phyloP scores from a whole-genome alignment of 2,329 filamentous ascomycete genomes.

The Harringtonia aguacate region DNA sequence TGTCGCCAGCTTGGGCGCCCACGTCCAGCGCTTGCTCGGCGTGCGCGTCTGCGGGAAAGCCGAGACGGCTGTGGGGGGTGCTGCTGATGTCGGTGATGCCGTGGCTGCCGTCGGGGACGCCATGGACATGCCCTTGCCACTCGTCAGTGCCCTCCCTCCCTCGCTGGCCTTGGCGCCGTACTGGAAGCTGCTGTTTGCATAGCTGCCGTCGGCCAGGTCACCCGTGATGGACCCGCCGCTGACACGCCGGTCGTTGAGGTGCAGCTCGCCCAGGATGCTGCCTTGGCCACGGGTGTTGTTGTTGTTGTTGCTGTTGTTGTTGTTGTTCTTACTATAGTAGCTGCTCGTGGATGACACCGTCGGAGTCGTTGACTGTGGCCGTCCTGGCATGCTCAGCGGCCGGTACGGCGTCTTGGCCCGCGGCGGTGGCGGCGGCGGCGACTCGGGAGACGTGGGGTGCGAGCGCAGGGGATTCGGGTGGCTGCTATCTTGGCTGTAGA shows the following conservation, averaged over 20 bases:
- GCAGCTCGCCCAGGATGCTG: constrained; percentile 31
- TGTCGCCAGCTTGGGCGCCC: constrained; percentile 1
- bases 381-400: too few relatives aligned
- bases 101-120: neutral
- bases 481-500: neutral
- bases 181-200: neutral
- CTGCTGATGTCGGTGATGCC: neutral
- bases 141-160: neutral
- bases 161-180: too few relatives aligned
- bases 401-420: constrained; percentile 16
- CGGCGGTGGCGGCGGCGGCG: constrained; percentile 7
- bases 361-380: constrained; percentile 15
- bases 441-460: constrained; percentile 28
- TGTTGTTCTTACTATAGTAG: constrained; percentile 4
- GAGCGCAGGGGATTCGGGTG: constrained; percentile 44
- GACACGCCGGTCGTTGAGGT: constrained; percentile 30
- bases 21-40: constrained; percentile 11
- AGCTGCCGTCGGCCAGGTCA: constrained; percentile 18
- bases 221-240: constrained; percentile 33
- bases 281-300: constrained; percentile 11
- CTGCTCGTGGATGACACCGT: constrained; percentile 10
- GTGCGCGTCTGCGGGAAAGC: neutral
- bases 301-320: constrained; percentile 11
- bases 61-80: neutral
- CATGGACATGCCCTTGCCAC: too few relatives aligned